Conservation (phyloP, 2,329 filamentous ascomycete species). For the Pezicula neosporulosa region DNA sequence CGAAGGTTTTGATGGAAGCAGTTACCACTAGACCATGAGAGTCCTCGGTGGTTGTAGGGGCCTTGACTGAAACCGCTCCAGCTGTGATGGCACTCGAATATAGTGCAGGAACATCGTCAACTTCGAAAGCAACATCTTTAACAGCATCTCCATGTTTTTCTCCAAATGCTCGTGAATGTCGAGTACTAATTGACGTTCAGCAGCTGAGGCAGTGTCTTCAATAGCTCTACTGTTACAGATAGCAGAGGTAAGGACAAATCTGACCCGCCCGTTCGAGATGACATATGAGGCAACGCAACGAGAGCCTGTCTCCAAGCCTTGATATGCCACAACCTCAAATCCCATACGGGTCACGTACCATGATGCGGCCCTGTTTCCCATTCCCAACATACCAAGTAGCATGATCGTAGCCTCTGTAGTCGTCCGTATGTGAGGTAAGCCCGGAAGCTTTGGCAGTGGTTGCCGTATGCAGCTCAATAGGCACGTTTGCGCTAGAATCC, state of each 20-base stretch:
- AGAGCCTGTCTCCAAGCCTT: constrained; percentile 80
- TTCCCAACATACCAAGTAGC: constrained; percentile 94
- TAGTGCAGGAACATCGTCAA: constrained; percentile 78
- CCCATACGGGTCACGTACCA: constrained; percentile 85
- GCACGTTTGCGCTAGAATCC: too few species aligned
- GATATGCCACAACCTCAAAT: constrained; percentile 75
- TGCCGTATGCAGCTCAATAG: too few species aligned
- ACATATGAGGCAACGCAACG: constrained; percentile 78
- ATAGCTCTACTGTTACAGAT: constrained; percentile 59
- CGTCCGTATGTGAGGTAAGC: too few species aligned
- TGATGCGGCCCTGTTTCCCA: constrained; percentile 82
- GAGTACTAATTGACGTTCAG: constrained; percentile 58
- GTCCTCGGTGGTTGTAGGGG: constrained; percentile 51
- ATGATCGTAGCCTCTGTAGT: constrained; percentile 68
- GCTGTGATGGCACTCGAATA: constrained; percentile 68
- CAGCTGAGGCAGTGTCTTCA: constrained; percentile 59
- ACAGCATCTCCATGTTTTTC: constrained; percentile 86
- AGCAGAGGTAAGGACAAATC: constrained; percentile 79
- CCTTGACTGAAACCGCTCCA: constrained; percentile 56
- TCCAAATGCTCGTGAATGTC: constrained; percentile 78
- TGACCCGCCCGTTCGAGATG: constrained; percentile 67
- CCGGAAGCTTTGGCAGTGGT: too few species aligned
- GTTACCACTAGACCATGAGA: constrained; percentile 62
- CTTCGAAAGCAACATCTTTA: constrained; percentile 92
- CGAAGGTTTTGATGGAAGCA: constrained; percentile 85